Base-by-base conservation (phyloP, 306 rosid genomes). In the Lotus japonicus region DNA sequence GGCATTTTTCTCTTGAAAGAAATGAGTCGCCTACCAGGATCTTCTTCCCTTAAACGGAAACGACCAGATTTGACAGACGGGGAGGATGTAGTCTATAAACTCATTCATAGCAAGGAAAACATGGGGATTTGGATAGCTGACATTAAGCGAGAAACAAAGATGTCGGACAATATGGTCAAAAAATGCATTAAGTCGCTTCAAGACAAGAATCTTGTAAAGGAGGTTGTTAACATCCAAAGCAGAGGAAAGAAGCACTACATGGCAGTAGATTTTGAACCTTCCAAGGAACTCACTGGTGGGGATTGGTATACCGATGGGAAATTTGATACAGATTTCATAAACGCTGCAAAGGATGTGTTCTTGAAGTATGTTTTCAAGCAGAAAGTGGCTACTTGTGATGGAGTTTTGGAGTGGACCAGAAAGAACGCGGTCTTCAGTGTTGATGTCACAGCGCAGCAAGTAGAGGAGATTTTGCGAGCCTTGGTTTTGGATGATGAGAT, bases 241-340 rank as follows among this genome's bases (percentile, higher is more conserved):
- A 92, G 81, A 79, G 86, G 84, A 41, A 85, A 72, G 64, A 89
- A 89, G 80, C 90, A 80, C 89, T 87, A 79, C 68, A 76, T 92
- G 83, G 89, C 89, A 6, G 17, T 76, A 7, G 92, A 89, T 33
- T 89, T 92, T 50, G 85, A 84, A 73, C 98, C 95, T 1, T 79
- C 95, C 0, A 72, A 75, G 77, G 96, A 87, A 48, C 70, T 87
- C 71, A 84, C 88, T 0, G 95, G 96, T 26, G 92, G 96, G 31
- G 82, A 68, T 52, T 89, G 95, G 90, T 89, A 92, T 38, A 71
- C 1, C 3, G 80, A 84, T 0, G 96, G 92, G 13, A 72, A 9
- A 35, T 81, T 92, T 6, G 89, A 90, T 72, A 23, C 19, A 0
- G 83, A 74, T 6, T 80, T 79, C 52, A 85, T 89, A 72, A 62